Percentiles rank a stretch among this genome's conserved stretches.
Evolutionary conservation across 306 rosid species (phyloP).

Genomic region (Leucaena leucocephala): DNA sequence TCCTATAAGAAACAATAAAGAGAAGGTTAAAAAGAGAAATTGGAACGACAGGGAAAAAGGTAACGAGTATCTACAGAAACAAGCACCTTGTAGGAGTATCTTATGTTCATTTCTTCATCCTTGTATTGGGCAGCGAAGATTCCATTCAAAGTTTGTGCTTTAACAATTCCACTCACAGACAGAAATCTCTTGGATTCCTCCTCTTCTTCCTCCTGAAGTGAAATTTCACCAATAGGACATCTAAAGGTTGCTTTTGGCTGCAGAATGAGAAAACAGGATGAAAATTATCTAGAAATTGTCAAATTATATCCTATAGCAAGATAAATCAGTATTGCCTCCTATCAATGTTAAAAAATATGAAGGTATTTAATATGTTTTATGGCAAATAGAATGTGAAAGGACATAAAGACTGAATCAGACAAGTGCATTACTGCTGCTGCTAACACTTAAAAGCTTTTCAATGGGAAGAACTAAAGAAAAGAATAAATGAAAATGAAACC

Average conservation of each 20-base stretch:
- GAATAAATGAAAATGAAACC: not conserved
- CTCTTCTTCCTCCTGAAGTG: constrained; percentile 68
- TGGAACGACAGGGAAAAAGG: not conserved
- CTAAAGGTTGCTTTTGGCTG: constrained; percentile 91
- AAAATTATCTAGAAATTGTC: not conserved
- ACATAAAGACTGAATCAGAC: not conserved
- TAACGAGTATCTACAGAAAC: not conserved
- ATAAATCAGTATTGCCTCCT: not conserved
- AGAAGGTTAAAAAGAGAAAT: not conserved
- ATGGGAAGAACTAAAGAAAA: not conserved
- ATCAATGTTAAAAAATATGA: not conserved
- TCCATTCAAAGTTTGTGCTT: constrained; percentile 64
- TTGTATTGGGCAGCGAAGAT: constrained; percentile 66
- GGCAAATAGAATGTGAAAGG: not conserved
- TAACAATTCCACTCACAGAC: constrained; percentile 68
- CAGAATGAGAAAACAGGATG: constrained; percentile 32
- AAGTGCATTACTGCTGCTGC: not conserved
- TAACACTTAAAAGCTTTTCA: not conserved
- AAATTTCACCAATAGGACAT: constrained; percentile 86
- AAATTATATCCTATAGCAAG: not conserved
- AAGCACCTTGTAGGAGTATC: constrained; percentile 75
- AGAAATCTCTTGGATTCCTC: constrained; percentile 56
- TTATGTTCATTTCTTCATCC: constrained; percentile 71
- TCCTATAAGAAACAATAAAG: not conserved
- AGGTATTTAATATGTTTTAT: not conserved